Evolutionary conservation across 768 basidiomycete species (phyloP), one percentile per base, ranked within the genome.

Genomic region (Trametopsis cervina): DNA sequence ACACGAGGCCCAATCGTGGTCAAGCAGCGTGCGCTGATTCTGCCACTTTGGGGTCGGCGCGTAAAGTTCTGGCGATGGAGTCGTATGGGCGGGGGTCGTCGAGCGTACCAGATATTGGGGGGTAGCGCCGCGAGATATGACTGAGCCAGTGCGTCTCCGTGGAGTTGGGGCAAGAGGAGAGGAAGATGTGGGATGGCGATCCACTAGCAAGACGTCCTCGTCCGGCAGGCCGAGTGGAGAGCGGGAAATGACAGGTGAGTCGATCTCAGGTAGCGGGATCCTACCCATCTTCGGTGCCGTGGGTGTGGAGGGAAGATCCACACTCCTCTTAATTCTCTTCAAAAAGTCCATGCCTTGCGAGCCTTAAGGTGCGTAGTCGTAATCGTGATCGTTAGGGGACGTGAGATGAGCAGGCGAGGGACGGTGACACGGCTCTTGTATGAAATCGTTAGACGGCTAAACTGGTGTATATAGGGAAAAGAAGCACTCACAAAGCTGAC

Each of bases 231-330:
- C 27, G 18, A 29, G 18, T 37, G 24, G 40, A 46, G 29, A 36
- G 9, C 29, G 9, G 15, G 29, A 33, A 15, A 41, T 18, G 26
- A 40, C 42, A 17, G 24, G 21, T n/a, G 39, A 46, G 15, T 40
- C 45, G n/a, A 47, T 27, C 18, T 52, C 51, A 7, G 54, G 54
- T 10, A 55, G 41, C 2, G 54, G 54, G 18, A 52, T 41, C 12
- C 47, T 43, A 27, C 47, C 47, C 15, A 49, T 39, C 47, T 52
- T 55, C 15, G 54, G 54, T 18, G 54, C 54, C 37, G 38, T 41
- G 20, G 54, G 54, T 11, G 54, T 55, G 20, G 44, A 42, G 12
- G 46, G 20, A 35, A 44, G 29, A 12, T 50, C 52, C 26, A 50
- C 22, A n/a, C 20, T 33, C n/a, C 35, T 26, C 22, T 29, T 49